A percentile compares a stretch with the other conserved stretches of the same genome.
These are phyloP conservation scores for Anthracocystis panici-leucophaei DNA, from an alignment of 1,284 basidiomycete genomes.

Conservation along the genomic window DNA sequence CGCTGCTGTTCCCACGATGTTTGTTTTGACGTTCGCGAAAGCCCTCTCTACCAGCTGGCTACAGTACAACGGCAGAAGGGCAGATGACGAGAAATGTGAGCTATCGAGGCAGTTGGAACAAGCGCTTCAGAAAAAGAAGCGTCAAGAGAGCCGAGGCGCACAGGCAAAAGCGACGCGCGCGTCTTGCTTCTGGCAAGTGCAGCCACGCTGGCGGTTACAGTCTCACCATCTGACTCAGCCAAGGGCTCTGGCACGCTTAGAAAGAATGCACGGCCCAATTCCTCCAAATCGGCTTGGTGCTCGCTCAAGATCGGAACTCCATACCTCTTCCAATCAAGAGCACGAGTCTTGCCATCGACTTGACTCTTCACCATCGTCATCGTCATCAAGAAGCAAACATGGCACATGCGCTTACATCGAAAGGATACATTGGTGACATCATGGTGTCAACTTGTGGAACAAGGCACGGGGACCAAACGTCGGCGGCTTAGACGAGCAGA, in stretches of 20 bases:
- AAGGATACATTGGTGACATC: background rate
- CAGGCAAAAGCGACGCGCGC: conserved; percentile 5
- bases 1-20: background rate
- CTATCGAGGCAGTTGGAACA: conserved; percentile 14
- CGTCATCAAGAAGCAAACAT: background rate
- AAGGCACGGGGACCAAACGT: background rate
- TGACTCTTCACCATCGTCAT: background rate
- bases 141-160: conserved; percentile 2
- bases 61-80: background rate
- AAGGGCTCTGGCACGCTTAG: background rate
- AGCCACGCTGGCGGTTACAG: conserved; percentile 27
- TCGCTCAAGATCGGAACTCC: background rate
- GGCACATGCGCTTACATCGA: background rate
- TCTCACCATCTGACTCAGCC: too few relatives aligned
- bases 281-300: background rate
- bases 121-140: too few relatives aligned
- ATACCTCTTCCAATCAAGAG: background rate
- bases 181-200: background rate
- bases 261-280: conserved; percentile 10
- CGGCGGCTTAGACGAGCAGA: conserved; percentile 13
- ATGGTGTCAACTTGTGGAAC: background rate
- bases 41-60: background rate
- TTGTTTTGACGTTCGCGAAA: conserved; percentile 1
- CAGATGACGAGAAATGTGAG: conserved; percentile 24
- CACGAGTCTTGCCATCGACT: background rate